Evolutionary conservation across 2,329 filamentous ascomycete genomes (phyloP).

Genomic region (Verticillium tricorpus): DNA sequence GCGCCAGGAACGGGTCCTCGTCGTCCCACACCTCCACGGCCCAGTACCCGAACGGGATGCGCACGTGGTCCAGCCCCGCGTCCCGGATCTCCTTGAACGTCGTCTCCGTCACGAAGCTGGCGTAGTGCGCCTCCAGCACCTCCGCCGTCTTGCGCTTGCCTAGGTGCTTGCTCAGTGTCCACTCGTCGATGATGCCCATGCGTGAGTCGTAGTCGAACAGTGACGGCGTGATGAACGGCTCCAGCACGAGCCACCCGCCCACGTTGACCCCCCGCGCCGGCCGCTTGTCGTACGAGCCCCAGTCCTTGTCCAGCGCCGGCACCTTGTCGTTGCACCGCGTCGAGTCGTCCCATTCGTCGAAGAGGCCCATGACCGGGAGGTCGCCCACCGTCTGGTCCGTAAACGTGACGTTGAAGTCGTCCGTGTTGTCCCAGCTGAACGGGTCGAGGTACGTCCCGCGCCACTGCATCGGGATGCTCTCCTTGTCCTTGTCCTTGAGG

Average conservation of each 20-base stretch:
- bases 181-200: conserved; percentile 79
- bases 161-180: conserved; percentile 67
- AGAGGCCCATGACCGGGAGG: conserved; percentile 86
- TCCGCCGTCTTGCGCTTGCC: conserved; percentile 58
- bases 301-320: conserved; percentile 68
- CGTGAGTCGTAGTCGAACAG: conserved; percentile 67
- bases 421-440: conserved; percentile 85
- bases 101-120: conserved; percentile 77
- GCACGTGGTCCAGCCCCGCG: conserved; percentile 93
- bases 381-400: conserved; percentile 80
- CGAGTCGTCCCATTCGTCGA: conserved; percentile 81
- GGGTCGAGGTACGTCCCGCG: conserved; percentile 80
- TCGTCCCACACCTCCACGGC: conserved; percentile 77
- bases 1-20: conserved; percentile 86
- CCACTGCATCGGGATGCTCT: conserved; percentile 59
- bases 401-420: conserved; percentile 91
- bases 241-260: conserved; percentile 89
- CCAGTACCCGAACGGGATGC: conserved; percentile 96
- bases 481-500: conserved; percentile 47
- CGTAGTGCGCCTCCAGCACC: conserved; percentile 86
- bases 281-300: conserved; percentile 69
- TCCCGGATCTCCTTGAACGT: conserved; percentile 80
- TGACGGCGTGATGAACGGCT: conserved; percentile 94
- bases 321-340: conserved; percentile 73
- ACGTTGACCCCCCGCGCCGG: conserved; percentile 89